These are phyloP conservation scores for Bryum argenteum DNA, from an alignment of 225 moss, liverwort and hornwort genomes.

Conservation along the genomic window DNA sequence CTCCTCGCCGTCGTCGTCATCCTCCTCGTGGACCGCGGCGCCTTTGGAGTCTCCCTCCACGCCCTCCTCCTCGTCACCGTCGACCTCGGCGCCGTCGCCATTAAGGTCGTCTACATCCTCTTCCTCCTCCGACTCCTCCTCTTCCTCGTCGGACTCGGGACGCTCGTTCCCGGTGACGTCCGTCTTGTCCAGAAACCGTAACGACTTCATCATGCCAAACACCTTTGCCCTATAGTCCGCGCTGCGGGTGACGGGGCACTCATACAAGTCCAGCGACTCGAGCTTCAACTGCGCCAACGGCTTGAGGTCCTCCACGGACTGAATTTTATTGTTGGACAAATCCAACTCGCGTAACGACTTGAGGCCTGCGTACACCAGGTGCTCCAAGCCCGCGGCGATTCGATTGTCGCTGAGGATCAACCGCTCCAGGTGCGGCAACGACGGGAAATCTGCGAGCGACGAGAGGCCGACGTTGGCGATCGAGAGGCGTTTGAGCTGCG, in stretches of 20 bases:
- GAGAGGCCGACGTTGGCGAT: conserved; percentile 78
- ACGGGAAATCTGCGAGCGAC: conserved; percentile 71
- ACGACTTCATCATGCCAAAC: conserved; percentile 76
- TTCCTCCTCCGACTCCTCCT: conserved; percentile 64
- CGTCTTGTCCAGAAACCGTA: conserved; percentile 80
- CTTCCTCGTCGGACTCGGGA: conserved; percentile 80
- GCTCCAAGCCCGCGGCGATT: conserved; percentile 75
- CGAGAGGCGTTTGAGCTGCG: conserved; percentile 71
- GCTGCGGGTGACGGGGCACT: conserved; percentile 72
- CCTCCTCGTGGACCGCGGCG: conserved; percentile 53
- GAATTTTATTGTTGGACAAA: conserved; percentile 84
- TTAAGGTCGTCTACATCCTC: conserved; percentile 75
- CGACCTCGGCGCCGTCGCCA: conserved; percentile 60
- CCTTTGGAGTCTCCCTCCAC: conserved; percentile 62
- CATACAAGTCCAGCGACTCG: conserved; percentile 72
- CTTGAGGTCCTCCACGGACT: conserved; percentile 69
- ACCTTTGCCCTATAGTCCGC: conserved; percentile 72
- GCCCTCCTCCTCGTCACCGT: conserved; percentile 68
- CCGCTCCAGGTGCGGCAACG: conserved; percentile 64
- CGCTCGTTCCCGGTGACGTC: conserved; percentile 72
- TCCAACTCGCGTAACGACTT: conserved; percentile 77
- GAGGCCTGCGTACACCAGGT: conserved; percentile 71
- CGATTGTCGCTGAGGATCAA: conserved; percentile 80
- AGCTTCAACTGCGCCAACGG: conserved; percentile 72
- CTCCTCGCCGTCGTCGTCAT: conserved; percentile 69